These are phyloP conservation scores for Hapsidospora chrysogenum DNA, from an alignment of 495 filamentous ascomycete genomes.

Conservation along the genomic window DNA sequence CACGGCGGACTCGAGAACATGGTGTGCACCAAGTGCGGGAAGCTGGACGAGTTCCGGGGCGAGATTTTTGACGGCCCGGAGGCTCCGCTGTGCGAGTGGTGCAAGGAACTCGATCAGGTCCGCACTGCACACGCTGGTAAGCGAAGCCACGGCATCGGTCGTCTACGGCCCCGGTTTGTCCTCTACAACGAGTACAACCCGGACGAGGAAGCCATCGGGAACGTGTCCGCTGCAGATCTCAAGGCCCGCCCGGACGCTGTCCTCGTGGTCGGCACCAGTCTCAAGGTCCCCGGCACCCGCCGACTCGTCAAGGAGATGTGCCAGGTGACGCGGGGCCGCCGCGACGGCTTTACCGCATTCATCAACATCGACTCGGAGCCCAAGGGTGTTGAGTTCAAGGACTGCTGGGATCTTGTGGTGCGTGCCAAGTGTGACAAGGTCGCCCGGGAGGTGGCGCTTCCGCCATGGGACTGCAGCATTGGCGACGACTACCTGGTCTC, in stretches of 20 bases:
- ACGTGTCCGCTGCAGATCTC: constrained; percentile 70
- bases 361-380: constrained; percentile 81
- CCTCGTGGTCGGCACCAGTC: constrained; percentile 84
- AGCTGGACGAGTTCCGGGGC: constrained; percentile 60
- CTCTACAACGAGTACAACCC: constrained; percentile 96
- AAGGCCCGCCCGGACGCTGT: constrained; percentile 75
- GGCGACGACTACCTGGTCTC: constrained; percentile 22
- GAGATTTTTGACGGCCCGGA: constrained; percentile 67
- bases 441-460: constrained; percentile 55
- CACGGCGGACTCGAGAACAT: constrained; percentile 91
- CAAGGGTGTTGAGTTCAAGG: constrained; percentile 65
- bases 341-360: constrained; percentile 87
- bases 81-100: constrained; percentile 66
- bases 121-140: constrained; percentile 67
- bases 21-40: constrained; percentile 84
- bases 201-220: constrained; percentile 88
- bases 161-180: constrained; percentile 81
- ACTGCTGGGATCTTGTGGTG: constrained; percentile 84
- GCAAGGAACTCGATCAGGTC: constrained; percentile 55
- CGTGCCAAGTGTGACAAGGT: constrained; percentile 78
- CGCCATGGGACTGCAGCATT: constrained; percentile 49
- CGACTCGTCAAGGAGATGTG: constrained; percentile 86
- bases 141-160: constrained; percentile 84
- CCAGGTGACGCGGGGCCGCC: constrained; percentile 52
- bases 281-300: constrained; percentile 86